A percentile compares a stretch with the other conserved stretches of the same genome.
phyloP scores from a whole-genome alignment of 1,284 basidiomycete species.

The Gomphus sp. region DNA sequence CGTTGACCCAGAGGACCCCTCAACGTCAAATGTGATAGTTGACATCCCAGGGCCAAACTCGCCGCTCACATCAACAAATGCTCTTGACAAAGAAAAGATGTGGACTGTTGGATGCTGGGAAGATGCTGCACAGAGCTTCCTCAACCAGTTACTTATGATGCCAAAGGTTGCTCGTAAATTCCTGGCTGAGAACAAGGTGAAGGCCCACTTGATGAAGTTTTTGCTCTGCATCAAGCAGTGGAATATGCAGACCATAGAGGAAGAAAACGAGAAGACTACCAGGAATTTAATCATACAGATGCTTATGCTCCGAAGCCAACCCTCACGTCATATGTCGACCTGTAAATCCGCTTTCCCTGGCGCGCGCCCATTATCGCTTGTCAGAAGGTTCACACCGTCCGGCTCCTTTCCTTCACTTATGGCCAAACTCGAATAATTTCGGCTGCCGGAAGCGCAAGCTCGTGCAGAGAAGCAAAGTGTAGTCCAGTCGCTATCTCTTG shows the following conservation, averaged over 20 bases:
- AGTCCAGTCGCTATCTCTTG: background rate
- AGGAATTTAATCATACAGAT: background rate
- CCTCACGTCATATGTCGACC: background rate
- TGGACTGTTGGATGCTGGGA: background rate
- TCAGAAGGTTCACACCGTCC: background rate
- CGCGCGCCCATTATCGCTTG: background rate
- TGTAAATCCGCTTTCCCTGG: background rate
- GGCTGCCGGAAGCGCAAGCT: slow-evolving; percentile 2
- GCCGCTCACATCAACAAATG: background rate
- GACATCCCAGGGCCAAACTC: background rate
- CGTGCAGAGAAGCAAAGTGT: slow-evolving; percentile 3
- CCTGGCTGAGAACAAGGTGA: background rate
- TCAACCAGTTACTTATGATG: background rate
- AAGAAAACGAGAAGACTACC: background rate
- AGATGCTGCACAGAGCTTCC: background rate
- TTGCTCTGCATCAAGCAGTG: background rate
- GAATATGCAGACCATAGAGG: background rate
- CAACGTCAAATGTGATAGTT: background rate
- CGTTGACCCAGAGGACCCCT: background rate
- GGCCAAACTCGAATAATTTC: background rate
- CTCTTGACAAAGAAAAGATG: background rate
- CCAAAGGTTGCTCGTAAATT: background rate
- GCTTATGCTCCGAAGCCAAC: background rate
- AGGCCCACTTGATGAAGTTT: background rate
- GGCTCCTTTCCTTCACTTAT: background rate